Percentiles rank a stretch among this genome's conserved stretches.
Evolutionary conservation across 164 flowering plant species (phyloP).

Genomic region (Warburgia ugandensis): DNA sequence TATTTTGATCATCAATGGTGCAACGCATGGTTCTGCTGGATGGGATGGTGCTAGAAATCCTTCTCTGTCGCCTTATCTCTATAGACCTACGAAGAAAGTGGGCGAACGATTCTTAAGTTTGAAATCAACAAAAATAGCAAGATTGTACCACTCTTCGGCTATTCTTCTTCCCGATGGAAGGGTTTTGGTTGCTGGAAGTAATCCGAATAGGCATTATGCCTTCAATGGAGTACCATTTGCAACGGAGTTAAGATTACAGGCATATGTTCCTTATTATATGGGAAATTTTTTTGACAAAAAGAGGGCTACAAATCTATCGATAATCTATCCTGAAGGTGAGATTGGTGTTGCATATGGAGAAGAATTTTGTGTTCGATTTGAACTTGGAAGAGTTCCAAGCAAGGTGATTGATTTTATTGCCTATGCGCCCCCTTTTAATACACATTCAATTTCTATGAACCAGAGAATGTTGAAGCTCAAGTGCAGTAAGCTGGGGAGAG

Average conservation of each 20-base stretch:
- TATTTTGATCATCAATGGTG: constrained; percentile 61
- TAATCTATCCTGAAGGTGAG: constrained; percentile 5
- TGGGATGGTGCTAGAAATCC: constrained; percentile 41
- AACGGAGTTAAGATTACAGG: constrained; percentile 57
- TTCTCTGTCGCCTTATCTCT: constrained; percentile 42
- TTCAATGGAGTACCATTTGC: constrained; percentile 41
- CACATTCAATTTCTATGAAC: constrained; percentile 57
- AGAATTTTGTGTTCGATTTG: constrained; percentile 33
- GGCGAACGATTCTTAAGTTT: constrained; percentile 39
- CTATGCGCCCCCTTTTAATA: constrained; percentile 60
- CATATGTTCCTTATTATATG: constrained; percentile 48
- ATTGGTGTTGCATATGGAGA: constrained; percentile 28
- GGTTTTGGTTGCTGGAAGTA: constrained; percentile 62
- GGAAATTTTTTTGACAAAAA: constrained; percentile 15
- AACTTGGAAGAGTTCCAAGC: constrained; percentile 23
- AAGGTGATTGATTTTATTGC: constrained; percentile 27
- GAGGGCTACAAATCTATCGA: constrained; percentile 38
- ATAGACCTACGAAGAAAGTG: constrained; percentile 29
- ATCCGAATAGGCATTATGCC: constrained; percentile 41
- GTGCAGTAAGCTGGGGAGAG: constrained; percentile 24
- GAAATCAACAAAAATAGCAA: constrained; percentile 32
- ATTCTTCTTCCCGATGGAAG: constrained; percentile 60
- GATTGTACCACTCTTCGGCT: constrained; percentile 76
- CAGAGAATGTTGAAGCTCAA: constrained; percentile 62
- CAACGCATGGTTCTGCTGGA: constrained; percentile 44